phyloP scores from a whole-genome alignment of 495 filamentous ascomycete species.

The Hyaloscypha variabilis region DNA sequence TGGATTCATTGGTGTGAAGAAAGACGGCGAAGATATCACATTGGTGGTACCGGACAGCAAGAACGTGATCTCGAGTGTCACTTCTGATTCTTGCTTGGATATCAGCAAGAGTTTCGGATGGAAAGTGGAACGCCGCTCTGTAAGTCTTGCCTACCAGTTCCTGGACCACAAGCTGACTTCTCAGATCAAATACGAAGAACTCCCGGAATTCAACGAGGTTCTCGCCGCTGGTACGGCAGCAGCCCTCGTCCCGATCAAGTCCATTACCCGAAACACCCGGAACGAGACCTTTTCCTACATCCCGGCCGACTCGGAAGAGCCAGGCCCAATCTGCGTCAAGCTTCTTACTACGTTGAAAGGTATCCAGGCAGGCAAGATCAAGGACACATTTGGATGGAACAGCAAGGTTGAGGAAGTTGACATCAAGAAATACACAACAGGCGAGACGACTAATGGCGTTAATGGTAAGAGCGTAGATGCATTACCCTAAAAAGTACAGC shows the following conservation, averaged over 20 bases:
- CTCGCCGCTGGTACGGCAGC: constrained; percentile 93
- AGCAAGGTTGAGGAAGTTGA: constrained; percentile 54
- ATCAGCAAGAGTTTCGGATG: constrained; percentile 70
- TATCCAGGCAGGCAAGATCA: constrained; percentile 77
- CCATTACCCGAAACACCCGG: constrained; percentile 68
- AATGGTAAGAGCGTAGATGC: constrained; percentile 26
- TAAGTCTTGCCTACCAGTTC: constrained; percentile 33
- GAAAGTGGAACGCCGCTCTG: constrained; percentile 62
- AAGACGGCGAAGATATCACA: constrained; percentile 60
- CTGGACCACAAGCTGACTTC: background rate
- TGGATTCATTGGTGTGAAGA: constrained; percentile 77
- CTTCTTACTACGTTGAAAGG: constrained; percentile 78
- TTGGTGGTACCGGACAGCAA: constrained; percentile 79
- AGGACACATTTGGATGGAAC: constrained; percentile 79
- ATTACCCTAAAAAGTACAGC: constrained; percentile 20
- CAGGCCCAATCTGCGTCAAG: constrained; percentile 68
- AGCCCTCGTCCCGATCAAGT: constrained; percentile 85
- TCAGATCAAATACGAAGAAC: constrained; percentile 78
- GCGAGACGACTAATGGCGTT: constrained; percentile 23
- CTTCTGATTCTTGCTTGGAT: constrained; percentile 67
- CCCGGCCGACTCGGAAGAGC: constrained; percentile 61
- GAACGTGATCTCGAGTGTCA: constrained; percentile 83
- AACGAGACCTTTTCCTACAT: constrained; percentile 69
- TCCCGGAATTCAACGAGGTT: constrained; percentile 77
- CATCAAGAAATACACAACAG: constrained; percentile 36